Evolutionary conservation across 2,329 filamentous ascomycete species (phyloP).

Genomic region (Aspergillus sclerotialis): DNA sequence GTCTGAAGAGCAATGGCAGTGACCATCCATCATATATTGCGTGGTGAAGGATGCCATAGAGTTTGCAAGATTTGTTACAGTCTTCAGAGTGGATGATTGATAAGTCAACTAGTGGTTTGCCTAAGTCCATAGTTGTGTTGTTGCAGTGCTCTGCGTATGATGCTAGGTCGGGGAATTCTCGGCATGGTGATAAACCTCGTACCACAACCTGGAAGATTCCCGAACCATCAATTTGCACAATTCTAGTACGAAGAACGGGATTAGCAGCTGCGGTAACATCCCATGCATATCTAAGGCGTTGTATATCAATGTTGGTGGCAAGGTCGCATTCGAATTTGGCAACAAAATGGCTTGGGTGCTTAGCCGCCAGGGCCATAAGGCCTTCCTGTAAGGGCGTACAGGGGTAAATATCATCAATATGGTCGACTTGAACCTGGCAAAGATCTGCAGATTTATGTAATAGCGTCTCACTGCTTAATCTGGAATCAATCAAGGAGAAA

Average conservation of each 20-base stretch:
- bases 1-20: slow-evolving; percentile 7
- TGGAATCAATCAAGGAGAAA: slow-evolving; percentile 2
- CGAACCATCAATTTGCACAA: slow-evolving; percentile 9
- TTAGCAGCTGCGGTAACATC: slow-evolving; percentile 8
- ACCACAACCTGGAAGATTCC: slow-evolving; percentile 18
- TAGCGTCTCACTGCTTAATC: neutral
- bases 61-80: slow-evolving; percentile 4
- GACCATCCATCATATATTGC: slow-evolving; percentile 37
- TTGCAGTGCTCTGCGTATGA: neutral
- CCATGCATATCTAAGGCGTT: slow-evolving; percentile 2
- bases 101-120: neutral
- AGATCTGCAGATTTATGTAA: slow-evolving; percentile 5
- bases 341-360: slow-evolving; percentile 1
- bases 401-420: slow-evolving; percentile 5
- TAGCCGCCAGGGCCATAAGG: slow-evolving; percentile 2
- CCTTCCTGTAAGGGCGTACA: slow-evolving; percentile 6
- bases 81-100: neutral
- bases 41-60: slow-evolving; percentile 32
- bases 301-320: neutral
- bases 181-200: slow-evolving; percentile 5
- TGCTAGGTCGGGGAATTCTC: neutral
- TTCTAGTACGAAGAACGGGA: slow-evolving; percentile 33
- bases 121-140: neutral
- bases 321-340: neutral
- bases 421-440: slow-evolving; percentile 6